Base-by-base conservation (phyloP, 2,329 filamentous ascomycete genomes). In the Emericellopsis cladophorae region DNA sequence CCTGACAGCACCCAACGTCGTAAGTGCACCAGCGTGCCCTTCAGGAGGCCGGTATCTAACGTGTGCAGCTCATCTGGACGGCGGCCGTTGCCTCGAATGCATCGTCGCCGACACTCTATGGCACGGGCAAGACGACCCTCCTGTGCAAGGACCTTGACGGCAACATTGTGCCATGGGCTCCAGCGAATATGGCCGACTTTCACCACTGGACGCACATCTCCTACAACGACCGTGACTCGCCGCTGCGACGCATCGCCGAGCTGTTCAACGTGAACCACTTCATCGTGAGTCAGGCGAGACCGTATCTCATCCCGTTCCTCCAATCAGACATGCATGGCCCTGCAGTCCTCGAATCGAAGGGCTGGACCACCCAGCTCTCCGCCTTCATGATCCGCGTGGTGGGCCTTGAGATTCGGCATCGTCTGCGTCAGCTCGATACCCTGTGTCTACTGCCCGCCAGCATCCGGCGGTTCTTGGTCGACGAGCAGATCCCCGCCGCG, bases 211-310 rank as follows among this genome's bases (percentile, higher is more conserved):
- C 78, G 5, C 70, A 76, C 44, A 71, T 74, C 16, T 74, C 72
- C 7, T 79, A 82, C 57, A 70, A 71, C 34, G 79, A 84, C 46
- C 76, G 76, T 34, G 79, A 75, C 52, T 72, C 71, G 1, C 74
- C 73, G 2, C 70, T 92, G 1, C 71, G 77, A 41, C 76, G 85
- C 32, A 79, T 92, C 24, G 77, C 82, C 7, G 83, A 90, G 61
- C 74, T 90, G 10, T 92, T 92, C 70, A 93, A 93, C 56, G 85
- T 93, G 40, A 93, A 95, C 55, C 89, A 95, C 65, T 95, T 93
- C 62, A 87, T 96, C 48, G 79, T 96, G 49, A 92, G 84, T 48
- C 90, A 95, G 64, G 88, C 90, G 1, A 74, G 89, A 4, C 90
- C 90, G 0, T 95, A 94, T 58, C 69, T 95, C 14, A 81, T 90